Evolutionary conservation across 352 stramenopile genomes (phyloP).

Genomic region (Peronospora destructor): DNA sequence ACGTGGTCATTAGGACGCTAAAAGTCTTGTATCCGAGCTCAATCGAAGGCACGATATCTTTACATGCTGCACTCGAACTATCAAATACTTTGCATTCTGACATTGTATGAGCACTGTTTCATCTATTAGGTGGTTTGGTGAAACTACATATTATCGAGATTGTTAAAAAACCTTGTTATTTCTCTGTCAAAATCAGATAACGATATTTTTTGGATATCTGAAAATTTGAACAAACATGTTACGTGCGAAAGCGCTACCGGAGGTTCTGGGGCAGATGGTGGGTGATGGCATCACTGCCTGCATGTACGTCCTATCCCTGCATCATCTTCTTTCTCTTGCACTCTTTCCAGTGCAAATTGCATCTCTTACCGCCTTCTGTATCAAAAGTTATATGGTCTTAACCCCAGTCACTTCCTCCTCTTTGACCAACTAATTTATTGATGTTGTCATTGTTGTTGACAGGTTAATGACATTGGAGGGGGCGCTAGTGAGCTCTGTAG

Average conservation of each 20-base stretch:
- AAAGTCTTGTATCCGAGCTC: too few relatives aligned
- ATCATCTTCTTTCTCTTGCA: background rate
- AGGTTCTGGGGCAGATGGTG: conserved; percentile 74
- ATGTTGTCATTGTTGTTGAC: conserved; percentile 3
- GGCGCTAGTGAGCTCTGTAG: conserved; percentile 73
- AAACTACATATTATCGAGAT: too few relatives aligned
- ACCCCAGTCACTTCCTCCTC: background rate
- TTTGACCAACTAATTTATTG: background rate
- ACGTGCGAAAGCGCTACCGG: conserved; percentile 68
- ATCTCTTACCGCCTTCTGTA: conserved; percentile 1
- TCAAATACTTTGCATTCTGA: too few relatives aligned
- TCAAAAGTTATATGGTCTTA: conserved; percentile 3
- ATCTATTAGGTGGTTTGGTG: too few relatives aligned
- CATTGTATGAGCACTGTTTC: too few relatives aligned
- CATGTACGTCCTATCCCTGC: conserved; percentile 44
- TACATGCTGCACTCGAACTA: too few relatives aligned
- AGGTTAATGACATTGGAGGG: conserved; percentile 83
- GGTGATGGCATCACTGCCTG: conserved; percentile 62
- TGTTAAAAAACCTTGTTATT: too few relatives aligned
- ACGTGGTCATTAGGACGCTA: too few relatives aligned
- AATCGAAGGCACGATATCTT: too few relatives aligned
- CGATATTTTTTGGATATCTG: too few relatives aligned
- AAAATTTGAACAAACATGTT: conserved; percentile 35
- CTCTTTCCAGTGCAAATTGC: background rate
- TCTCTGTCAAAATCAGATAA: too few relatives aligned